These are phyloP conservation scores for Saccharata proteae DNA, from an alignment of 2,329 filamentous ascomycete species.

Conservation along the genomic window DNA sequence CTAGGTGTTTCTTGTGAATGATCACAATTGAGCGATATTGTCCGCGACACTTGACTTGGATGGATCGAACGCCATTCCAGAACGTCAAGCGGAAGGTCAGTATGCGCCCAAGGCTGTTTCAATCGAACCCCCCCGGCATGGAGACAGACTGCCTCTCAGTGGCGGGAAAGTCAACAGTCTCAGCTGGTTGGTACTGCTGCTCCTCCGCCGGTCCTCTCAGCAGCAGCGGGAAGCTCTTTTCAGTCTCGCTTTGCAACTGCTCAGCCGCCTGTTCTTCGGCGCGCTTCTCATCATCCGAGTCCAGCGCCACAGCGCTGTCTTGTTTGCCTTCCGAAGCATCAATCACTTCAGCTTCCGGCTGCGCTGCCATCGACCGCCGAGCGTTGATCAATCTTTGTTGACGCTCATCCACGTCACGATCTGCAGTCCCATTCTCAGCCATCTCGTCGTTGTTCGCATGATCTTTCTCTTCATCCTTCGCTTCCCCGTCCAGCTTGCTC, in stretches of 20 bases:
- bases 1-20: no score
- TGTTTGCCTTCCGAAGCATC: slow-evolving; percentile 13
- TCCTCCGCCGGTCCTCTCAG: neutral
- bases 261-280: slow-evolving; percentile 22
- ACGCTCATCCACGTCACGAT: no score
- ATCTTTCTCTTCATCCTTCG: slow-evolving; percentile 2
- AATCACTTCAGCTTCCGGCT: slow-evolving; percentile 6
- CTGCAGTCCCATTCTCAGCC: neutral
- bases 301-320: slow-evolving; percentile 10
- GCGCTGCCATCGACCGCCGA: slow-evolving; percentile 16
- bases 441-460: neutral
- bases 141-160: slow-evolving; percentile 1
- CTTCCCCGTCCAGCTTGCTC: slow-evolving; percentile 4
- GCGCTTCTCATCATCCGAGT: slow-evolving; percentile 20
- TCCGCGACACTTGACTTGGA: no score
- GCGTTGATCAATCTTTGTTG: no score
- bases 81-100: no score
- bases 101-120: no score
- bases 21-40: no score
- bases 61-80: no score
- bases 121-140: slow-evolving; percentile 9
- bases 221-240: slow-evolving; percentile 1
- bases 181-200: no score
- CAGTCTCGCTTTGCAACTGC: slow-evolving; percentile 17
- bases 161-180: neutral